Conservation (phyloP, 371 early-diverging fungal species). For the Funneliformis caledonium region DNA sequence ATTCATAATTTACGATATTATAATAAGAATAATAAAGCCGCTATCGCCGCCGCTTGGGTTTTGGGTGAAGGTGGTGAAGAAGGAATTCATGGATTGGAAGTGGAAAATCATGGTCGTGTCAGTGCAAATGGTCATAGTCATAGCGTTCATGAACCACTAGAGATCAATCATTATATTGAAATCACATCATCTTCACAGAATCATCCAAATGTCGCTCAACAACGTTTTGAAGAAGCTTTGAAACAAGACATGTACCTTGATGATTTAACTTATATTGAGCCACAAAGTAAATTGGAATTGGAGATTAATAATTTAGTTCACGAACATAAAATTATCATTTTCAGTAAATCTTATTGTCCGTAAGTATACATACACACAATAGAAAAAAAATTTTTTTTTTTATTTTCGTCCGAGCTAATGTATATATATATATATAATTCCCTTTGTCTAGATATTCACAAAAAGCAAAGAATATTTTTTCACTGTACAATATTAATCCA, state of each 20-base stretch:
- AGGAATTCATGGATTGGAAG: conserved; percentile 35
- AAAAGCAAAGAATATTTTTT: conserved; percentile 58
- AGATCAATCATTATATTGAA: neutral
- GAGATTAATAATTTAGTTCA: conserved; percentile 52
- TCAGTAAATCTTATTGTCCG: conserved; percentile 67
- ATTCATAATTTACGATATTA: conserved; percentile 1
- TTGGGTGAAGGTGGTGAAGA: conserved; percentile 38
- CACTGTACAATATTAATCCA: conserved; percentile 47
- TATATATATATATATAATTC: neutral
- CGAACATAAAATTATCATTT: conserved; percentile 58
- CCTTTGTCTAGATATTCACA: conserved; percentile 54
- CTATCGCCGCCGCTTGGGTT: conserved; percentile 32
- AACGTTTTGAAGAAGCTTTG: too few species aligned
- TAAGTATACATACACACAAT: neutral
- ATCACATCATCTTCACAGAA: neutral
- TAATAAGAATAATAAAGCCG: conserved; percentile 20
- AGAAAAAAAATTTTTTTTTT: neutral
- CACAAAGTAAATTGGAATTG: conserved; percentile 2
- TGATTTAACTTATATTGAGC: neutral
- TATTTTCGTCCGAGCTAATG: neutral
- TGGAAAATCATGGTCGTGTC: neutral
- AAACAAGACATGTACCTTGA: neutral
- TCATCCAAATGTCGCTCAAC: too few species aligned
- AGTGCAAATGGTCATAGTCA: conserved; percentile 2
- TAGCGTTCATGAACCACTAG: conserved; percentile 10